Percentiles rank a stretch among this genome's conserved stretches.
These are phyloP conservation scores for Coffea humblotiana DNA, from an alignment of 305 asterid genomes.

Conservation along the genomic window DNA sequence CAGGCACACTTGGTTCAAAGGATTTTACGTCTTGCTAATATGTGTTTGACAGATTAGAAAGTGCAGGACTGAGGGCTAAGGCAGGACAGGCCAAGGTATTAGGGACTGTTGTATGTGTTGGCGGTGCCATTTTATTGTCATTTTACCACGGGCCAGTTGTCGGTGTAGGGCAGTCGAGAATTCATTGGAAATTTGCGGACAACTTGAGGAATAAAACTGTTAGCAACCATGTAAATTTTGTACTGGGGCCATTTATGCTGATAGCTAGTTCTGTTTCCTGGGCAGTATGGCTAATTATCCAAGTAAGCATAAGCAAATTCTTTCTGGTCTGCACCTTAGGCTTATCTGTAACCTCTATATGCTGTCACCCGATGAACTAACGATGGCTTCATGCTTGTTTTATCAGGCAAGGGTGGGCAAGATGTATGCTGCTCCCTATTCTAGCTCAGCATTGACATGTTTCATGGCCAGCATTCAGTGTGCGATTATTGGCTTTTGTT, in stretches of 20 bases:
- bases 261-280: constrained; percentile 72
- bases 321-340: too few relatives aligned
- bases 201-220: constrained; percentile 33
- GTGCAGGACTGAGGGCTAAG: constrained; percentile 50
- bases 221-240: constrained; percentile 38
- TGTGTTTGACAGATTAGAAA: constrained; percentile 49
- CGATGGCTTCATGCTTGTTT: not conserved
- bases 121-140: constrained; percentile 76
- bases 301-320: constrained; percentile 36
- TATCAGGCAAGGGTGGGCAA: constrained; percentile 59
- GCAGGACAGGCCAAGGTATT: constrained; percentile 73
- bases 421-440: constrained; percentile 63
- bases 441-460: constrained; percentile 82
- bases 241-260: constrained; percentile 71
- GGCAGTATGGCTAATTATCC: constrained; percentile 79
- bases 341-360: not conserved
- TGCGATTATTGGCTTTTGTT: constrained; percentile 45
- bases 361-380: not conserved
- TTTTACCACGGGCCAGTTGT: constrained; percentile 61
- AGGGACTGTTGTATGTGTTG: constrained; percentile 74
- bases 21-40: not conserved
- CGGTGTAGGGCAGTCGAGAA: constrained; percentile 51
- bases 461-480: constrained; percentile 77
- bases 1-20: not conserved
- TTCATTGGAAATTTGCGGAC: constrained; percentile 74